A percentile compares a stretch with the other conserved stretches of the same genome.
Evolutionary conservation across 1,139 yeast genomes (phyloP).

Genomic region (Taphrina populina): DNA sequence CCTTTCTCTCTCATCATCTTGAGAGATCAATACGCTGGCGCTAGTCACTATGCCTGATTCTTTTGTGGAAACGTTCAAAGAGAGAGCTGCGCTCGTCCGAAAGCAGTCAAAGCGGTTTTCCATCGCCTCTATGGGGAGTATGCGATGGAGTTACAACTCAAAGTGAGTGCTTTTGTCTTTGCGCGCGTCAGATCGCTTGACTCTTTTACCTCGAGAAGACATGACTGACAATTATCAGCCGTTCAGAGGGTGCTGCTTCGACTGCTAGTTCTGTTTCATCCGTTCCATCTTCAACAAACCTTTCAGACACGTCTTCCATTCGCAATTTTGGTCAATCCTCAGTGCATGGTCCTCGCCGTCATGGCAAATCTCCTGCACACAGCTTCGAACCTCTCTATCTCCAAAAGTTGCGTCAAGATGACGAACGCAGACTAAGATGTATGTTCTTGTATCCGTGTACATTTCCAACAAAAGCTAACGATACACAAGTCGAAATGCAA

Average conservation of each 20-base stretch:
- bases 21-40: no score
- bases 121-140: slow-evolving; percentile 28
- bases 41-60: slow-evolving; percentile 29
- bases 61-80: slow-evolving; percentile 24
- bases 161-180: slow-evolving; percentile 4
- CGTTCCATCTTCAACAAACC: slow-evolving; percentile 22
- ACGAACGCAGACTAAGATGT: slow-evolving; percentile 22
- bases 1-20: no score
- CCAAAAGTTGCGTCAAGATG: slow-evolving; percentile 30
- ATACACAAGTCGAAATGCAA: slow-evolving; percentile 19
- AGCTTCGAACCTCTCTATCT: slow-evolving; percentile 29
- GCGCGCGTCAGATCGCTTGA: not conserved
- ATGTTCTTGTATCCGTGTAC: not conserved
- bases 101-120: slow-evolving; percentile 31
- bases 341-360: slow-evolving; percentile 13
- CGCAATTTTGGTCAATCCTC: slow-evolving; percentile 15
- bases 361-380: slow-evolving; percentile 25
- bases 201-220: not conserved
- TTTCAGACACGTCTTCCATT: slow-evolving; percentile 17
- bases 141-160: slow-evolving; percentile 31
- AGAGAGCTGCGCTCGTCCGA: slow-evolving; percentile 23
- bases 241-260: slow-evolving; percentile 29
- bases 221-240: slow-evolving; percentile 15
- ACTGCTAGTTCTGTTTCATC: slow-evolving; percentile 30
- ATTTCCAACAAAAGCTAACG: not conserved